Base-by-base conservation (phyloP, 768 basidiomycete genomes). In the Calvatia gigantea region DNA sequence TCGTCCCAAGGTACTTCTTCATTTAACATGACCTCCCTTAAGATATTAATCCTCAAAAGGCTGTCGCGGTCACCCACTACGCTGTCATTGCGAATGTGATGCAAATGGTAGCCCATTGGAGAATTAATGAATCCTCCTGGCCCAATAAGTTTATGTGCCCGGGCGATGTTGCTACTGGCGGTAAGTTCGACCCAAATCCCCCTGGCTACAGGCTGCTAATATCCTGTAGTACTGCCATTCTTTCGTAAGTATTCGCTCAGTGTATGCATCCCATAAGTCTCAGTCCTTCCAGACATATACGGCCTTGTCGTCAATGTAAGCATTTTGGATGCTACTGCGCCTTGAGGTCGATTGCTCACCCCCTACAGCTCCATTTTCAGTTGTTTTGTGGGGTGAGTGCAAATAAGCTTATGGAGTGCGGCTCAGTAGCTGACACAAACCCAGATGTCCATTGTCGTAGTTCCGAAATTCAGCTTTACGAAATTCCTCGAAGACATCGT, bases 51-150 rank as follows among this genome's bases (percentile, higher is more conserved):
- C 29, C 11, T 8, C 31, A 32, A 17, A 31, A 85, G 85, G 89
- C 86, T 8, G 85, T 88, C 15, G 77, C 75, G 6, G 83, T 90
- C 54, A 65, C 87, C 0, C 88, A 90, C 65, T 84, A 82, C 63
- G 67, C 78, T 0, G 78, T 87, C 4, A 84, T 89, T 28, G 74
- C 79, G 15, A 89, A 87, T 62, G 69, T 84, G 3, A 63, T 86
- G n/a, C 84, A 86, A 67, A 83, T 73, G 71, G 78, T 76, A 1
- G 54, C 73, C 37, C 83, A 83, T 61, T 75, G 75, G 60, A 75
- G 72, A 39, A 60, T 80, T 7, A 70, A 70, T 54, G 74, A 81
- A 48, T 69, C 67, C 29, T 66, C 51, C 53, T 70, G 69, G 69
- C 77, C 65, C 52, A 69, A 68, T 63, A 73, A 73, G 63, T 72